phyloP scores from a whole-genome alignment of 441 rosid species.

The Manihot esculenta region DNA sequence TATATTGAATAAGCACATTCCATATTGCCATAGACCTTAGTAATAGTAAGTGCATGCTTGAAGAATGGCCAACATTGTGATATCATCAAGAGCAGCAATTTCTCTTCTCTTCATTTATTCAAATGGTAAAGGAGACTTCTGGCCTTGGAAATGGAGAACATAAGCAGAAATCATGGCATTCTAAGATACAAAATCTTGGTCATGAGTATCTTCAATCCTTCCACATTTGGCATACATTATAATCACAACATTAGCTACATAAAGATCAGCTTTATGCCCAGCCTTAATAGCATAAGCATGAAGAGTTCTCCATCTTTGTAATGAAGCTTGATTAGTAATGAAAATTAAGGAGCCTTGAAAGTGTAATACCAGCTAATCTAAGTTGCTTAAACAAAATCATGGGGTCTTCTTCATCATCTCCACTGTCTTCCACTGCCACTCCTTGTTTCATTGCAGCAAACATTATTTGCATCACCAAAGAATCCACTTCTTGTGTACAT shows the following conservation, averaged over 20 bases:
- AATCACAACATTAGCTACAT: slow-evolving; percentile 48
- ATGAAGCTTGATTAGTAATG: slow-evolving; percentile 30
- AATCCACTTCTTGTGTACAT: slow-evolving; percentile 26
- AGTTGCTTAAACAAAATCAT: slow-evolving; percentile 38
- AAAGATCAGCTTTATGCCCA: slow-evolving; percentile 32
- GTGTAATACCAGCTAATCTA: slow-evolving; percentile 26
- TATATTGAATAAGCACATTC: slow-evolving; percentile 53
- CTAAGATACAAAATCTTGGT: slow-evolving; percentile 51
- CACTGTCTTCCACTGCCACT: slow-evolving; percentile 5
- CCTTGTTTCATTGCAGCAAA: no score
- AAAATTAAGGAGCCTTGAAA: slow-evolving; percentile 31
- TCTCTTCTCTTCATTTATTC: slow-evolving; percentile 40
- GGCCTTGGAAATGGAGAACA: slow-evolving; percentile 53
- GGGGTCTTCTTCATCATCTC: slow-evolving; percentile 24
- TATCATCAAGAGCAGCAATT: slow-evolving; percentile 52
- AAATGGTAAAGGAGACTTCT: slow-evolving; percentile 46
- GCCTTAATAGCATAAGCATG: slow-evolving; percentile 47
- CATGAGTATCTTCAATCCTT: slow-evolving; percentile 42
- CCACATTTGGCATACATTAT: slow-evolving; percentile 79
- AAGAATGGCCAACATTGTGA: slow-evolving; percentile 61
- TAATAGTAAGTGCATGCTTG: no score
- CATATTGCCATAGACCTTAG: no score
- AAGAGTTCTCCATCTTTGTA: slow-evolving; percentile 26
- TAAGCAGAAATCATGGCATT: slow-evolving; percentile 65
- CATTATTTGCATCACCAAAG: no score